Conservation (phyloP, 2,329 filamentous ascomycete species). For the Trichoderma hamatum region DNA sequence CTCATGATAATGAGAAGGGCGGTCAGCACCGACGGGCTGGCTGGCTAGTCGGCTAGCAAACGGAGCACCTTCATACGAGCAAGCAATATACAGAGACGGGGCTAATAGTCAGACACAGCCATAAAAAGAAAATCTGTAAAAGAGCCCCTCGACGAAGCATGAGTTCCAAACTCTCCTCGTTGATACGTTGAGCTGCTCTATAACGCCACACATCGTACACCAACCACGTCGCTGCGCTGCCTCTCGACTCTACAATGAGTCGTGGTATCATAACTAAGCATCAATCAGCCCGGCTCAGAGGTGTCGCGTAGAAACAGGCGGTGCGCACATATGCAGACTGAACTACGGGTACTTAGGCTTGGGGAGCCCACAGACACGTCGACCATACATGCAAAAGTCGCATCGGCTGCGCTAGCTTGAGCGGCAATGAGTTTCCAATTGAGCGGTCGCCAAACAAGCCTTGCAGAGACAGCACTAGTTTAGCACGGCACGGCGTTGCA, state of each 20-base stretch:
- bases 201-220: constrained; percentile 3
- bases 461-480: constrained; percentile 17
- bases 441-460: constrained; percentile 29
- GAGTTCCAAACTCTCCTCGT: not conserved
- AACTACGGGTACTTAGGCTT: constrained; percentile 9
- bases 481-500: constrained; percentile 25
- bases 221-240: not conserved
- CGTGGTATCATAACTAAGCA: not conserved
- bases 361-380: constrained; percentile 28
- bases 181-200: not conserved
- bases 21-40: constrained; percentile 27
- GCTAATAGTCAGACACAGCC: not conserved
- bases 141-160: not conserved
- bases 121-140: not conserved
- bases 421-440: constrained; percentile 30
- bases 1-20: constrained; percentile 25
- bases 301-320: constrained; percentile 18
- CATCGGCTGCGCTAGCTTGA: constrained; percentile 27
- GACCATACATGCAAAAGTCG: constrained; percentile 27
- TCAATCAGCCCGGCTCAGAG: not conserved
- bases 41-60: constrained; percentile 10
- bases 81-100: not conserved
- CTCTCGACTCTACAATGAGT: not conserved
- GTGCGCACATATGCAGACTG: constrained; percentile 22
- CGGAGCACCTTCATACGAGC: constrained; percentile 5